These are phyloP conservation scores for Didymella pinodella DNA, from an alignment of 2,329 filamentous ascomycete genomes.

Conservation along the genomic window DNA sequence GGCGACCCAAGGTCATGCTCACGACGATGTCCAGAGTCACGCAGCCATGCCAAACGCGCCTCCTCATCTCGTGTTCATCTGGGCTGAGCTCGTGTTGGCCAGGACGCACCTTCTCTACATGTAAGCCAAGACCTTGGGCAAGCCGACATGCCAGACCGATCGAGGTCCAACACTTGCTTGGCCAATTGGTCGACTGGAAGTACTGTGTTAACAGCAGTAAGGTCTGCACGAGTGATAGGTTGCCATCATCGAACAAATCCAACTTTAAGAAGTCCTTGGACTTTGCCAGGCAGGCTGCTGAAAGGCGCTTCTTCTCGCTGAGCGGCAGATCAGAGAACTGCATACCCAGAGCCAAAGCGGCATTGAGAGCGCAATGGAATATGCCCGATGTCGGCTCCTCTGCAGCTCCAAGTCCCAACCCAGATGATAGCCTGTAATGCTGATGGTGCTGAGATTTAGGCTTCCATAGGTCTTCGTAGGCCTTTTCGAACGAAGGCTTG, in stretches of 20 bases:
- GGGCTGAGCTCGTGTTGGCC: neutral
- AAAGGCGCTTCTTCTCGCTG: constrained; percentile 14
- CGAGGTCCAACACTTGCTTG: constrained; percentile 20
- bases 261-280: constrained; percentile 15
- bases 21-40: constrained; percentile 19
- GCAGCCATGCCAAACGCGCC: constrained; percentile 20
- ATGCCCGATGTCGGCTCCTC: constrained; percentile 14
- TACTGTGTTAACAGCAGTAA: constrained; percentile 20
- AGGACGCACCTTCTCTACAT: constrained; percentile 8
- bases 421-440: constrained; percentile 1
- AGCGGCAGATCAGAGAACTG: constrained; percentile 18
- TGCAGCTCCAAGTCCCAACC: constrained; percentile 17
- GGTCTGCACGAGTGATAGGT: constrained; percentile 17
- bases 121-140: constrained; percentile 19
- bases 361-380: constrained; percentile 23
- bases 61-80: constrained; percentile 9
- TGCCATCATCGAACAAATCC: constrained; percentile 16
- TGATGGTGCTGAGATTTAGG: constrained; percentile 4
- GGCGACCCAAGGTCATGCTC: constrained; percentile 24
- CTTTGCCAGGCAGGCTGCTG: constrained; percentile 14
- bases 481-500: constrained; percentile 8
- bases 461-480: constrained; percentile 23
- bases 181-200: constrained; percentile 20
- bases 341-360: constrained; percentile 20
- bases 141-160: constrained; percentile 20